Conservation (phyloP, 352 stramenopile genomes). For the Globisporangium nodosum region DNA sequence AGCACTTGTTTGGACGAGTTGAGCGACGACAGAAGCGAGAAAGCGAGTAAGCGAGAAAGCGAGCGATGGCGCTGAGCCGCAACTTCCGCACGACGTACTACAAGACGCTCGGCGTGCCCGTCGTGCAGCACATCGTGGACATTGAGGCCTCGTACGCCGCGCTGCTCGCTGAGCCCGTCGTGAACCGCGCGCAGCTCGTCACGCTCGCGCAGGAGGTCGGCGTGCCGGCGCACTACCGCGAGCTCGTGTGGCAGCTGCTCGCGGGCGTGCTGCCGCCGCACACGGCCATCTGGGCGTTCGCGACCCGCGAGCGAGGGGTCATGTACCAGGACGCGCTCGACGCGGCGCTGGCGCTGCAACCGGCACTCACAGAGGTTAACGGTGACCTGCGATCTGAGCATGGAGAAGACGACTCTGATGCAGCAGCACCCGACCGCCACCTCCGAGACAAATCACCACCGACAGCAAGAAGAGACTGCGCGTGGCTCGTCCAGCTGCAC, state of each 20-base stretch:
- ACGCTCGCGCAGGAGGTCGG: constrained; percentile 76
- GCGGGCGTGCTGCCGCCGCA: constrained; percentile 47
- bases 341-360: constrained; percentile 41
- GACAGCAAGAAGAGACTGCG: constrained; percentile 2
- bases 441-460: not conserved
- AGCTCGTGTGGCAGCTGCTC: constrained; percentile 56
- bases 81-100: constrained; percentile 88
- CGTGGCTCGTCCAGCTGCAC: constrained; percentile 31
- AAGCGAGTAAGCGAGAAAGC: not conserved
- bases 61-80: constrained; percentile 49
- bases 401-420: not conserved
- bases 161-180: constrained; percentile 42
- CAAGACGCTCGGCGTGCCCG: constrained; percentile 81
- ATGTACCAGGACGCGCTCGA: constrained; percentile 70
- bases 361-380: not conserved
- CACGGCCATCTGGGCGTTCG: constrained; percentile 58
- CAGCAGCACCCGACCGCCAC: not conserved
- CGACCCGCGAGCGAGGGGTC: constrained; percentile 29
- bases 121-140: constrained; percentile 81
- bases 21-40: too few species aligned
- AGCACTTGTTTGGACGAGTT: not conserved
- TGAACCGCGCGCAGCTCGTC: constrained; percentile 63
- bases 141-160: constrained; percentile 69
- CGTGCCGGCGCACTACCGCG: constrained; percentile 45
- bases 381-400: not conserved